A percentile compares a stretch with the other conserved stretches of the same genome.
Conservation (phyloP, 169 alveolate genomes). For the Cryptosporidium ryanae region DNA sequence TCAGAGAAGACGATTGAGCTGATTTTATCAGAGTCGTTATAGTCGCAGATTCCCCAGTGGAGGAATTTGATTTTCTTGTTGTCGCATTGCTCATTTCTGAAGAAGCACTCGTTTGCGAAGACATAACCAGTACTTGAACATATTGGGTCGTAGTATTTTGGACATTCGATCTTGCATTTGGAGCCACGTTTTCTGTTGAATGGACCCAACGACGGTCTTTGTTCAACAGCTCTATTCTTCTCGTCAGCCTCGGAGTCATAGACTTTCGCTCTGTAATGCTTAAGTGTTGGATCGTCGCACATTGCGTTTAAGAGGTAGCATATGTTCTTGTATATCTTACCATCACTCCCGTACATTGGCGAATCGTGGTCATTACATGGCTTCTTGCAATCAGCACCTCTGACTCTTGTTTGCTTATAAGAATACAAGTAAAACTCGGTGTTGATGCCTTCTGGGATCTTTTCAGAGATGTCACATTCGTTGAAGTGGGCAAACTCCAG, state of each 20-base stretch:
- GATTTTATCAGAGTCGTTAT: slow-evolving; percentile 7
- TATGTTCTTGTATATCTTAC: slow-evolving; percentile 42
- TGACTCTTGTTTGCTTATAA: slow-evolving; percentile 24
- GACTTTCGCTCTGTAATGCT: slow-evolving; percentile 42
- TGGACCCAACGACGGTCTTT: slow-evolving; percentile 24
- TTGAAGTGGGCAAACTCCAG: slow-evolving; percentile 21
- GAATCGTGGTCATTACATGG: slow-evolving; percentile 25
- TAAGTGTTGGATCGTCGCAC: slow-evolving; percentile 33
- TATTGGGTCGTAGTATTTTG: slow-evolving; percentile 47
- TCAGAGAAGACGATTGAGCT: slow-evolving; percentile 2
- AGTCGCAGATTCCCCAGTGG: slow-evolving; percentile 34
- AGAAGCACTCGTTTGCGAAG: not conserved
- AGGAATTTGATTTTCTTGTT: slow-evolving; percentile 14
- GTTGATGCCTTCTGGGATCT: slow-evolving; percentile 4
- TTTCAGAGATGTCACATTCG: not conserved
- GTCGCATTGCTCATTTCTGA: slow-evolving; percentile 60
- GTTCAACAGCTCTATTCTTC: not conserved
- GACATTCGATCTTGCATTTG: slow-evolving; percentile 17
- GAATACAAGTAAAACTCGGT: slow-evolving; percentile 35
- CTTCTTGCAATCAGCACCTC: slow-evolving; percentile 27
- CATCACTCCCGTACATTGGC: slow-evolving; percentile 56
- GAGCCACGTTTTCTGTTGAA: slow-evolving; percentile 57
- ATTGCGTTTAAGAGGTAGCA: slow-evolving; percentile 56
- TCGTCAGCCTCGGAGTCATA: not conserved
- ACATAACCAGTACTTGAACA: slow-evolving; percentile 36